Conservation (phyloP, 1,284 basidiomycete genomes). For the Leccinum discolor region DNA sequence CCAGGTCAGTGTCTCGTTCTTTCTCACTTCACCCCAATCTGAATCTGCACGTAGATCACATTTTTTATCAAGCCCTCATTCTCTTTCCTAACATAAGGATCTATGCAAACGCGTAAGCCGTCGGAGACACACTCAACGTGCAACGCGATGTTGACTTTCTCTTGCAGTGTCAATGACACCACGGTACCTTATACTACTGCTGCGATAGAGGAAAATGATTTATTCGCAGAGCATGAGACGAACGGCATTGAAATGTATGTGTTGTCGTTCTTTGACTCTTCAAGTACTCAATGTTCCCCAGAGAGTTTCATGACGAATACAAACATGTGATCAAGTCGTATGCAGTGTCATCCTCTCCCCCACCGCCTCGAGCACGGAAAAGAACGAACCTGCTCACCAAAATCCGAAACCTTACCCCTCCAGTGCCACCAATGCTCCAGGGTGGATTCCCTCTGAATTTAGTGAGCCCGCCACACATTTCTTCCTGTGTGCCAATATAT, state of each 20-base stretch:
- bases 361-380: conserved; percentile 6
- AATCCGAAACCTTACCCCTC: conserved; percentile 31
- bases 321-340: conserved; percentile 56
- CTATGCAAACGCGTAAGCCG: conserved; percentile 82
- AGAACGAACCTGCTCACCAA: conserved; percentile 44
- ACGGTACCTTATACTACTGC: conserved; percentile 86
- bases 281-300: conserved; percentile 29
- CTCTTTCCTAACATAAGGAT: conserved; percentile 74
- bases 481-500: background rate
- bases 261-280: background rate
- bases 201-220: conserved; percentile 70
- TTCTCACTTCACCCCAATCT: conserved; percentile 3
- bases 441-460: conserved; percentile 72
- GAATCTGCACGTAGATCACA: conserved; percentile 46
- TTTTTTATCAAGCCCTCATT: conserved; percentile 78
- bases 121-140: conserved; percentile 4
- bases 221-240: conserved; percentile 58
- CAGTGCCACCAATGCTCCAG: conserved; percentile 67
- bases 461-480: conserved; percentile 42
- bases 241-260: conserved; percentile 68
- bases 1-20: conserved; percentile 51
- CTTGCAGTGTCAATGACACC: conserved; percentile 61
- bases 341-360: conserved; percentile 37
- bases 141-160: conserved; percentile 12
- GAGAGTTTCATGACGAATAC: conserved; percentile 59